Percentiles rank a stretch among this genome's conserved stretches.
These are phyloP conservation scores for Solanum gandarillasii DNA, from an alignment of 257 asterid species.

Conservation along the genomic window DNA sequence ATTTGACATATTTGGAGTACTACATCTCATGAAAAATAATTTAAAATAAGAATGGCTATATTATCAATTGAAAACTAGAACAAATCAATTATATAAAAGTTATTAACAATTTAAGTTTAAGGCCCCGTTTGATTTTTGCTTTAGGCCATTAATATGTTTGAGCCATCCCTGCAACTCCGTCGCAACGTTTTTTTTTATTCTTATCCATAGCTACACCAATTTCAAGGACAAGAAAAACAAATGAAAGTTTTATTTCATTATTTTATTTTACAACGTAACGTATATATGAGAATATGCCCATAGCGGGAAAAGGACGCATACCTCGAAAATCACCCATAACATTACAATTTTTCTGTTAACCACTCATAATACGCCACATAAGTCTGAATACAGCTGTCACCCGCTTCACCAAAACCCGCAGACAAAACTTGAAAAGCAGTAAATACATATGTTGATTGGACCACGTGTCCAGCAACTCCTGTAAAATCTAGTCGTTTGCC, in stretches of 20 bases:
- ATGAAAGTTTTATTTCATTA: neutral
- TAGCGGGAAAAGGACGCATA: neutral
- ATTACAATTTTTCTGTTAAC: constrained; percentile 4
- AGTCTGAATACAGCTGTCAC: neutral
- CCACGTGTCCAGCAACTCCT: constrained; percentile 38
- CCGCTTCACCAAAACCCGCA: neutral
- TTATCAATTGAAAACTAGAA: no score
- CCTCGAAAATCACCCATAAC: constrained; percentile 23
- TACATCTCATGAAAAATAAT: no score
- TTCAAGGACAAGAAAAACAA: neutral
- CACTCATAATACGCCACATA: constrained; percentile 15
- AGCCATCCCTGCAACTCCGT: no score
- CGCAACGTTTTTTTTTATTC: no score
- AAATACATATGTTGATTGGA: neutral
- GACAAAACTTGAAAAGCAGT: neutral
- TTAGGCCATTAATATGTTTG: no score
- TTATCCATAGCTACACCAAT: neutral
- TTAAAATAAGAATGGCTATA: no score
- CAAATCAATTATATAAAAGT: no score
- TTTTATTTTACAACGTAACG: neutral
- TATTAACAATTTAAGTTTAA: no score
- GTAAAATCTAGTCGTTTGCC: constrained; percentile 60
- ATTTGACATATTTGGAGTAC: no score
- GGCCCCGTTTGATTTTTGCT: no score
- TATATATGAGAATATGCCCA: neutral